phyloP scores from a whole-genome alignment of 306 rosid species.

The Prinsepia uniflora region DNA sequence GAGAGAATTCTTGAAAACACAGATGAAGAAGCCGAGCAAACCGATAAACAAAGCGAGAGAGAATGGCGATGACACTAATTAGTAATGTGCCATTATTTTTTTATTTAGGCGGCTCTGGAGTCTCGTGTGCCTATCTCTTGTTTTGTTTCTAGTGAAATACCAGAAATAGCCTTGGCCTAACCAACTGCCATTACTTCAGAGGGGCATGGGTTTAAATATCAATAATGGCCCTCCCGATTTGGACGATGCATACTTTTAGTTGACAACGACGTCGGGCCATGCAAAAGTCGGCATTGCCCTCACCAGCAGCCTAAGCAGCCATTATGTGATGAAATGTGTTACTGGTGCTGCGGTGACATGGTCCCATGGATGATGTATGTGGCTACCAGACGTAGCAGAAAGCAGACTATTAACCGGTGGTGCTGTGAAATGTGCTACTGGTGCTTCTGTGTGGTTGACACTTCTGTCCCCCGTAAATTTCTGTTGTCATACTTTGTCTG shows the following conservation, averaged over 20 bases:
- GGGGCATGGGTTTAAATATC: no score
- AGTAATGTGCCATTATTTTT: not conserved
- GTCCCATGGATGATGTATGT: not conserved
- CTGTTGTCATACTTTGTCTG: no score
- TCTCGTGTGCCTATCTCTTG: not conserved
- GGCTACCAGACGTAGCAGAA: no score
- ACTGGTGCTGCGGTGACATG: not conserved
- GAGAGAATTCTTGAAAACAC: not conserved
- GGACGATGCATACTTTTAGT: constrained; percentile 15
- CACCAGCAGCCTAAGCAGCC: not conserved
- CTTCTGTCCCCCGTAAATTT: no score
- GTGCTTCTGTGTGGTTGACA: no score
- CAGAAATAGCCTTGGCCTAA: constrained; percentile 15
- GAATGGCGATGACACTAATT: not conserved
- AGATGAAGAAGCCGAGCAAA: not conserved
- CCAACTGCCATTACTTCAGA: not conserved
- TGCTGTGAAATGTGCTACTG: no score
- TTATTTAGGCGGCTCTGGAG: constrained; percentile 17
- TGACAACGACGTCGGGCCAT: constrained; percentile 4
- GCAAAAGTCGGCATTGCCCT: constrained; percentile 19
- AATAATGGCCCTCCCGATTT: not conserved
- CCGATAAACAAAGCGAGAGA: not conserved
- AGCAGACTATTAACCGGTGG: no score
- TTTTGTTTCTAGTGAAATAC: not conserved
- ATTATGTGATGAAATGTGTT: not conserved